phyloP scores from a whole-genome alignment of 768 basidiomycete species.

The Leccinum rimulosum region DNA sequence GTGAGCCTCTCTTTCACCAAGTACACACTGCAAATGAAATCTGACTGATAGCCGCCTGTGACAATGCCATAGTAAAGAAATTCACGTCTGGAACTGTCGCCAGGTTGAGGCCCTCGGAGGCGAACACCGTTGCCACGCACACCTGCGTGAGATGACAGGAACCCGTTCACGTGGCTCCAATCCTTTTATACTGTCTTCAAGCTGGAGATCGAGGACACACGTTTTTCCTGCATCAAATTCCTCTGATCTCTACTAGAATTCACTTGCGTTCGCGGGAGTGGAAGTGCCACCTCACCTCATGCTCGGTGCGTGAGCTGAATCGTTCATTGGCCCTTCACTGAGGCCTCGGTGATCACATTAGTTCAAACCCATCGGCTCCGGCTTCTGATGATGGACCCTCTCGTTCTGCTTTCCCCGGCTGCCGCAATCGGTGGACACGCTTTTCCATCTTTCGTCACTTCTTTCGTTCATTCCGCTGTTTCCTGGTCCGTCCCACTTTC shows the following conservation, averaged over 20 bases:
- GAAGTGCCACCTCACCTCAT: not conserved
- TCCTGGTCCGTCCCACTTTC: not conserved
- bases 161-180: not conserved
- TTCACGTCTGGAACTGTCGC: not conserved
- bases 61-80: not conserved
- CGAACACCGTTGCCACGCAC: not conserved
- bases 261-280: not conserved
- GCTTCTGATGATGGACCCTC: not conserved
- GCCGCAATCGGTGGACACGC: not conserved
- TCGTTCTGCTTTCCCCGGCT: not conserved
- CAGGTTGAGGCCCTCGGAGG: not conserved
- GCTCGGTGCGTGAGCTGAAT: not conserved
- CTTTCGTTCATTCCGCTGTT: not conserved
- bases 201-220: not conserved
- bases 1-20: not conserved
- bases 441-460: not conserved
- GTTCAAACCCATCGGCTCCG: not conserved
- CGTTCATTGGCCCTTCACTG: not conserved
- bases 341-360: not conserved
- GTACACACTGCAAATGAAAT: not conserved
- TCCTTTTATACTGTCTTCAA: not conserved
- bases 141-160: not conserved
- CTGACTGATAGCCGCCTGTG: not conserved
- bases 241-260: not conserved
- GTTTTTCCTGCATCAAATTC: not conserved